A percentile compares a stretch with the other conserved stretches of the same genome.
phyloP scores from a whole-genome alignment of 805 yeast genomes.

The Wickerhamomyces canadensis region DNA sequence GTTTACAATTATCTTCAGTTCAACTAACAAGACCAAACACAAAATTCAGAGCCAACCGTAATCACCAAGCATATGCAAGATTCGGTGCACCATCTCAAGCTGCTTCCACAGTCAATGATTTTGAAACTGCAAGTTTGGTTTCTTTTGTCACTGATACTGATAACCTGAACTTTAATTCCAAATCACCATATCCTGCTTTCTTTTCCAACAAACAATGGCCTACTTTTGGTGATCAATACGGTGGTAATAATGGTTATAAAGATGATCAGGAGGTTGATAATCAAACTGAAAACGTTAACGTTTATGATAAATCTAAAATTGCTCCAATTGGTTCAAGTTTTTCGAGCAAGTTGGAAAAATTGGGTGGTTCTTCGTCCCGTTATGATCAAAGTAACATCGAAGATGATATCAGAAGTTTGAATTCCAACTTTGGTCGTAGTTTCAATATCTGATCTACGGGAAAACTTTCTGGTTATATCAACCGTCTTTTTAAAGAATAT shows the following conservation, averaged over 20 bases:
- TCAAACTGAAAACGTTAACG: constrained; percentile 2
- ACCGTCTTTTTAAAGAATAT: background rate
- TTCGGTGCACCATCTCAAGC: constrained; percentile 12
- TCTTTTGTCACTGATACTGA: constrained; percentile 30
- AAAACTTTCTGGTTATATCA: too few species aligned
- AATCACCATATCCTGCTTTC: constrained; percentile 13
- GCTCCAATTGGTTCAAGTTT: constrained; percentile 29
- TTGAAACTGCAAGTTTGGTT: constrained; percentile 33
- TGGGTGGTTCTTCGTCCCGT: constrained; percentile 21
- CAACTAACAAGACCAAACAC: constrained; percentile 34
- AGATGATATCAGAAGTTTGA: constrained; percentile 15
- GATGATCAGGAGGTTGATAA: constrained; percentile 2
- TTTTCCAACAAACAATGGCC: constrained; percentile 22
- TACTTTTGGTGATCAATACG: constrained; percentile 17
- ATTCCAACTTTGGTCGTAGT: constrained; percentile 8
- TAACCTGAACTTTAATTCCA: constrained; percentile 6
- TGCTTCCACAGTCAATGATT: constrained; percentile 21
- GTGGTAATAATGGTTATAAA: constrained; percentile 1
- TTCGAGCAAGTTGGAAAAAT: constrained; percentile 26
- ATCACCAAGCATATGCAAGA: constrained; percentile 1
- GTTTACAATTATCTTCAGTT: constrained; percentile 65
- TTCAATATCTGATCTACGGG: constrained; percentile 6
- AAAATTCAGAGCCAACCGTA: constrained; percentile 9
- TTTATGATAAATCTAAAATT: constrained; percentile 12
- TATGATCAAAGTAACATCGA: constrained; percentile 15